Base-by-base conservation (phyloP, 2,329 filamentous ascomycete species). In the Paracorniculantispora psalliotae region DNA sequence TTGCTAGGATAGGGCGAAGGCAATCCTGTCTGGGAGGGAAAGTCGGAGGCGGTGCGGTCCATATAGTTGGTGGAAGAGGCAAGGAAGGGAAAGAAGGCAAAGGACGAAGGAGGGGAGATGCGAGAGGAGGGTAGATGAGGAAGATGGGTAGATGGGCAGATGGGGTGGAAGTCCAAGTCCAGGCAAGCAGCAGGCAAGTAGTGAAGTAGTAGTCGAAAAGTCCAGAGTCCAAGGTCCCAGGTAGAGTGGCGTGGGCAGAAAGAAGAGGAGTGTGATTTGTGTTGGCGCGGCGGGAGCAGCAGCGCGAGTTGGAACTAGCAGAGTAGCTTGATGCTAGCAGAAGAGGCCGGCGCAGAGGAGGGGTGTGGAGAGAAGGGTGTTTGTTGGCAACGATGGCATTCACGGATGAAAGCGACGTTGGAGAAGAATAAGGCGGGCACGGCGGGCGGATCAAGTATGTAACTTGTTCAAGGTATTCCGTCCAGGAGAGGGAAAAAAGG, bases 1-100 rank as follows among this genome's bases (percentile, higher is more conserved):
- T 80, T 81, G 78, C 80, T 82, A 73, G 83, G 81, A 78, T 85
- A 86, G 77, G 84, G 83, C 81, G 85, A 85, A 75, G 81, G 86
- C 88, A 90, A 91, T 91, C 88, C 89, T 91, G 88, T 85, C 85
- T 91, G 88, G 85, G 88, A 84, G 10, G 52, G 26, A 80, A 90
- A 92, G 76, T 91, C 88, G 79, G 86, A 77, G 72, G 85, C 81
- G 82, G 76, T 77, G 73, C 81, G 81, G 78, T 84, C 82, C 82
- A 83, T 83, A 78, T 72, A 75, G 68, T 61, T 70, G 65, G 25
- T 30, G 41, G 8, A 63, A 62, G 66, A 49, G 59, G 35, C 30
- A 50, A 15, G 35, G 37, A 58, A 67, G 65, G 59, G 63, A 63
- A 63, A 65, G 51, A 61, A 23, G 48, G 4, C 15, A 59, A 28